Conservation (phyloP, 2,329 filamentous ascomycete species). For the Colletotrichum godetiae region DNA sequence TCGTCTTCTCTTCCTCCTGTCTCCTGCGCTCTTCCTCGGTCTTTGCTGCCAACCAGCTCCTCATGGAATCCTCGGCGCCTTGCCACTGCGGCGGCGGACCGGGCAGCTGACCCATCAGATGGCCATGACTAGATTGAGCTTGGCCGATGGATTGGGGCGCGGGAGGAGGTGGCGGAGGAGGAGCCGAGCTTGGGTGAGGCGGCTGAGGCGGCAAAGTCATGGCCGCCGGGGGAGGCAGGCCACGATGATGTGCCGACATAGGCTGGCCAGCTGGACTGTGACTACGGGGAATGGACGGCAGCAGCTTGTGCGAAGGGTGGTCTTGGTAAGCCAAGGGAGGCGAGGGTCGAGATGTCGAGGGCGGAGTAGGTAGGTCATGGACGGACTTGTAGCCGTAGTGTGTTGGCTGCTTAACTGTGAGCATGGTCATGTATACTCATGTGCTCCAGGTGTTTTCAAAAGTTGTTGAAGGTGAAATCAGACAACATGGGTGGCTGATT, state of each 20-base stretch:
- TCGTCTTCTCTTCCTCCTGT: slow-evolving; percentile 79
- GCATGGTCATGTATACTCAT: slow-evolving; percentile 60
- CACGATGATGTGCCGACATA: slow-evolving; percentile 78
- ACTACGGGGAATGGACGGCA: slow-evolving; percentile 52
- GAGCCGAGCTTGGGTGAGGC: slow-evolving; percentile 40
- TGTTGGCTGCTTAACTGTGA: slow-evolving; percentile 70
- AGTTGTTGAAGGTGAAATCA: slow-evolving; percentile 4
- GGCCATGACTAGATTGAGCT: slow-evolving; percentile 49
- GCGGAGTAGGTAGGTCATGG: slow-evolving; percentile 72
- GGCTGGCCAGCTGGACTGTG: slow-evolving; percentile 62
- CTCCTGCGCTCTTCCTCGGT: slow-evolving; percentile 78
- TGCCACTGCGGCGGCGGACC: slow-evolving; percentile 74
- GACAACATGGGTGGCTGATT: slow-evolving; percentile 27
- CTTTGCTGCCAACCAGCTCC: slow-evolving; percentile 76
- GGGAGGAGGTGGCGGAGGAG: slow-evolving; percentile 32
- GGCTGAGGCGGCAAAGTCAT: slow-evolving; percentile 68
- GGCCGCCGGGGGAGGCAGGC: slow-evolving; percentile 75
- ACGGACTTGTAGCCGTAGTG: slow-evolving; percentile 69
- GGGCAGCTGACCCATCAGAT: slow-evolving; percentile 67
- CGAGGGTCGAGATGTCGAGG: slow-evolving; percentile 65
- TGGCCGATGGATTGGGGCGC: slow-evolving; percentile 40
- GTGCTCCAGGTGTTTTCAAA: slow-evolving; percentile 22
- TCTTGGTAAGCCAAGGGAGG: slow-evolving; percentile 65
- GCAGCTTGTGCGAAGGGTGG: slow-evolving; percentile 51
- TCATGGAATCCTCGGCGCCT: slow-evolving; percentile 76